These are phyloP conservation scores for Suillus hirtellus DNA, from an alignment of 768 basidiomycete genomes.

Conservation along the genomic window DNA sequence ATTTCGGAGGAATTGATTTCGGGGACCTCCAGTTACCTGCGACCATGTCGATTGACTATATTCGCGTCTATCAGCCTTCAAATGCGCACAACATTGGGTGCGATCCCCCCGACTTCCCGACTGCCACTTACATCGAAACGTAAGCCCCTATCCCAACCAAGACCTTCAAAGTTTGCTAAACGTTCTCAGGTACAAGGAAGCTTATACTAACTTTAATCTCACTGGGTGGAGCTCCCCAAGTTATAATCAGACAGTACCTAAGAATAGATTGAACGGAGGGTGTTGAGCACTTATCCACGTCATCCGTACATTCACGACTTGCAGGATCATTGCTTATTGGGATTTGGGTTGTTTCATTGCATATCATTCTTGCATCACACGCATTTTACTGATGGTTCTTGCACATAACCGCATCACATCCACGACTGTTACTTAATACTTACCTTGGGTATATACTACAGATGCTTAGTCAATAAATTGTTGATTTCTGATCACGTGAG, in stretches of 20 bases:
- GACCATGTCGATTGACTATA: conserved; percentile 75
- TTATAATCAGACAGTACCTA: conserved; percentile 58
- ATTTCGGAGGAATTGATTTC: conserved; percentile 68
- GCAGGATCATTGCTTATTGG: background rate
- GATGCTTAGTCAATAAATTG: background rate
- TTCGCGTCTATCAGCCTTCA: conserved; percentile 71
- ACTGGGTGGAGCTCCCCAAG: conserved; percentile 42
- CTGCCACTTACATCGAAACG: conserved; percentile 72
- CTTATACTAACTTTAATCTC: conserved; percentile 45
- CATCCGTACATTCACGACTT: background rate
- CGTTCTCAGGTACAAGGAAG: conserved; percentile 38
- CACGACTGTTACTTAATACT: background rate
- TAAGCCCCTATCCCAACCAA: conserved; percentile 34
- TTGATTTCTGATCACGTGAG: conserved; percentile 35
- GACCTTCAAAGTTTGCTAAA: background rate
- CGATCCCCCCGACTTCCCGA: conserved; percentile 75
- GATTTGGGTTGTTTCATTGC: background rate
- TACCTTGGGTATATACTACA: background rate
- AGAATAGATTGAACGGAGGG: conserved; percentile 45
- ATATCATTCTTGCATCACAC: background rate
- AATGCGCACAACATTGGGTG: conserved; percentile 56
- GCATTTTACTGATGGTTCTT: conserved; percentile 4
- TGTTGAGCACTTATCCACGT: conserved; percentile 21
- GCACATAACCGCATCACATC: conserved; percentile 1
- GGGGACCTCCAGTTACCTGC: conserved; percentile 53